These are phyloP conservation scores for Salix brachista DNA, from an alignment of 345 rosid genomes.

Conservation along the genomic window DNA sequence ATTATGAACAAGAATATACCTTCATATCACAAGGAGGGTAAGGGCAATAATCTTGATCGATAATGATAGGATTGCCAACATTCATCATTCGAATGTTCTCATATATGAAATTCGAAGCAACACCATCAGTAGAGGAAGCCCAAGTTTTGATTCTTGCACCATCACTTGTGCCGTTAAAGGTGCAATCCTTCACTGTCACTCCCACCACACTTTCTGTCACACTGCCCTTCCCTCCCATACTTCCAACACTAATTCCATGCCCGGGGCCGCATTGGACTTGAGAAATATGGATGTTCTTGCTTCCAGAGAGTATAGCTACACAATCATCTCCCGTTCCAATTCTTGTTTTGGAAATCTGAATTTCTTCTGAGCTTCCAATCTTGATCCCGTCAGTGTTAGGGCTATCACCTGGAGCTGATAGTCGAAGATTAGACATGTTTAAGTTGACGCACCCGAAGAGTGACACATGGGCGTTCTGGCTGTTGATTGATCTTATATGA, in stretches of 20 bases:
- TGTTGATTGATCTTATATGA: slow-evolving; percentile 14
- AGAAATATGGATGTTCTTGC: slow-evolving; percentile 27
- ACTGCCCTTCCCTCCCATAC: slow-evolving; percentile 22
- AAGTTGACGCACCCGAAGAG: slow-evolving; percentile 9
- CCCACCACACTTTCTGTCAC: slow-evolving; percentile 11
- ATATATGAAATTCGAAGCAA: slow-evolving; percentile 4
- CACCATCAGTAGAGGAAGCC: slow-evolving; percentile 13
- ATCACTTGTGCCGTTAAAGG: slow-evolving; percentile 18
- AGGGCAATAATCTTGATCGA: slow-evolving; percentile 40
- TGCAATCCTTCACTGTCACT: slow-evolving; percentile 11
- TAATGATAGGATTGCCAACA: slow-evolving; percentile 29
- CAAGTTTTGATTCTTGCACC: slow-evolving; percentile 38
- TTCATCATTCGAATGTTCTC: slow-evolving; percentile 13
- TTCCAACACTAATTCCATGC: slow-evolving; percentile 44
- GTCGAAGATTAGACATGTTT: not conserved
- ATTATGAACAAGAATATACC: not conserved
- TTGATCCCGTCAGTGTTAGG: slow-evolving; percentile 69
- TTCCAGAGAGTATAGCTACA: slow-evolving; percentile 39
- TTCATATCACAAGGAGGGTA: not conserved
- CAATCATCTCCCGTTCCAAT: slow-evolving; percentile 65
- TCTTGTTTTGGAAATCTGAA: slow-evolving; percentile 24
- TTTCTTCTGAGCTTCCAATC: slow-evolving; percentile 28
- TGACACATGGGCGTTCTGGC: slow-evolving; percentile 28
- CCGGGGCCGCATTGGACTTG: slow-evolving; percentile 45
- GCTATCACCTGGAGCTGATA: slow-evolving; percentile 45